Evolutionary conservation across 2,329 filamentous ascomycete genomes (phyloP).

Genomic region (Ascochyta fabae): DNA sequence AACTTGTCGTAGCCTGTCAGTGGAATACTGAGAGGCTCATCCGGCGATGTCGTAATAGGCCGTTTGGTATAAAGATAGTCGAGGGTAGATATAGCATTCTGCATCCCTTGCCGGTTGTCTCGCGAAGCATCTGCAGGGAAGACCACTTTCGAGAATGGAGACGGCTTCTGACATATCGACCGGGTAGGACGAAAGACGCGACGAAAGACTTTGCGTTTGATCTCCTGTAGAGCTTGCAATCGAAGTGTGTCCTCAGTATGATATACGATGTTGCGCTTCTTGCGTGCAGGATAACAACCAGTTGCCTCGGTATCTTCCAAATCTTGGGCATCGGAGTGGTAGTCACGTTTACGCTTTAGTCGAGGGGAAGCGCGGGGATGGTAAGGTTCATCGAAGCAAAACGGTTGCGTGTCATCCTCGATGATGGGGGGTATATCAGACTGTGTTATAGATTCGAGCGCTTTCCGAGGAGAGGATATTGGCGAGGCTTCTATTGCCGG

Average conservation of each 20-base stretch:
- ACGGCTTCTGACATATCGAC: background rate
- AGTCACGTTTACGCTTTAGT: slow-evolving; percentile 5
- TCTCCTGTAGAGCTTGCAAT: background rate
- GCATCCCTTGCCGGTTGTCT: background rate
- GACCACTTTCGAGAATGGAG: background rate
- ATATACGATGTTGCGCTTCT: background rate
- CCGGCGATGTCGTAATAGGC: fast-evolving
- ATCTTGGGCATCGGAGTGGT: background rate
- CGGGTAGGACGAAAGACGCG: background rate
- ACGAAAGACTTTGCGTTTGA: background rate
- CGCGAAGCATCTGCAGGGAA: background rate
- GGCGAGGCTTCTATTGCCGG: background rate
- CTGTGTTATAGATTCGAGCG: background rate
- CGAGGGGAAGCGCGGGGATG: background rate
- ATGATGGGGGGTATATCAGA: too few species aligned
- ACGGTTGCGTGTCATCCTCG: background rate
- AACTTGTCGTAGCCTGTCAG: background rate
- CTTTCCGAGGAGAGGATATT: background rate
- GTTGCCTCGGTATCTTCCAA: background rate
- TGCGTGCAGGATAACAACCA: background rate
- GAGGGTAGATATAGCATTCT: background rate
- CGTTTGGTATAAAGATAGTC: background rate
- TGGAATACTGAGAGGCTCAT: background rate
- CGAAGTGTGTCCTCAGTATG: background rate
- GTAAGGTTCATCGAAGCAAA: background rate